phyloP scores from a whole-genome alignment of 805 yeast species.

The Blastobotrys chiropterorum region DNA sequence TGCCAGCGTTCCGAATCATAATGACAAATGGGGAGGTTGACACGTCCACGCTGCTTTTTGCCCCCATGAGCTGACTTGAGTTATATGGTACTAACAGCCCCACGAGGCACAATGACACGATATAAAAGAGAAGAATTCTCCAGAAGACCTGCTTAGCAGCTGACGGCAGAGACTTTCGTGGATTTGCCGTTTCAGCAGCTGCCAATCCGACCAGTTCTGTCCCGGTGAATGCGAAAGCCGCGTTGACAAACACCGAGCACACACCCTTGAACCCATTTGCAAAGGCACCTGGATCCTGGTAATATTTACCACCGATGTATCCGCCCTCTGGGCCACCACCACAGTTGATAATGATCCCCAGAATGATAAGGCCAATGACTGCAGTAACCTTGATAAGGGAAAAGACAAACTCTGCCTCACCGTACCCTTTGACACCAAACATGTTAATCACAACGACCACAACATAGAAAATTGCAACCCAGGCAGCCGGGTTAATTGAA shows the following conservation, averaged over 20 bases:
- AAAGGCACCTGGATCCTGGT: conserved; percentile 55
- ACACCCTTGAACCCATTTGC: conserved; percentile 69
- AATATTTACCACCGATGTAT: conserved; percentile 51
- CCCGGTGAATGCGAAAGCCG: conserved; percentile 73
- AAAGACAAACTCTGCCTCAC: conserved; percentile 62
- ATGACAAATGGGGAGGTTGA: conserved; percentile 71
- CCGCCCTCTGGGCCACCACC: conserved; percentile 59
- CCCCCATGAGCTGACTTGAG: conserved; percentile 43
- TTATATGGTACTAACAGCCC: conserved; percentile 71
- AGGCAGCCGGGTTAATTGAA: conserved; percentile 48
- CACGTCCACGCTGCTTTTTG: conserved; percentile 47
- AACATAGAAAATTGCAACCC: conserved; percentile 53
- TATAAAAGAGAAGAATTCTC: conserved; percentile 69
- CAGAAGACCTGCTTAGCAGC: conserved; percentile 81
- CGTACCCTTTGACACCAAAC: conserved; percentile 54
- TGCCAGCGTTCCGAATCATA: conserved; percentile 62
- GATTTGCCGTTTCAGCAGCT: conserved; percentile 70
- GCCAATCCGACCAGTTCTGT: conserved; percentile 69
- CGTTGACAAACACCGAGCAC: conserved; percentile 65
- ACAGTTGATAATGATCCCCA: conserved; percentile 42
- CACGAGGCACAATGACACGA: conserved; percentile 48
- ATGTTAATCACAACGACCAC: conserved; percentile 43
- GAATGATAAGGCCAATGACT: conserved; percentile 52
- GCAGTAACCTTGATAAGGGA: conserved; percentile 53
- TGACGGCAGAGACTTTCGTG: conserved; percentile 58